These are phyloP conservation scores for Irpex lacteus DNA, from an alignment of 1,284 basidiomycete genomes.

Conservation along the genomic window DNA sequence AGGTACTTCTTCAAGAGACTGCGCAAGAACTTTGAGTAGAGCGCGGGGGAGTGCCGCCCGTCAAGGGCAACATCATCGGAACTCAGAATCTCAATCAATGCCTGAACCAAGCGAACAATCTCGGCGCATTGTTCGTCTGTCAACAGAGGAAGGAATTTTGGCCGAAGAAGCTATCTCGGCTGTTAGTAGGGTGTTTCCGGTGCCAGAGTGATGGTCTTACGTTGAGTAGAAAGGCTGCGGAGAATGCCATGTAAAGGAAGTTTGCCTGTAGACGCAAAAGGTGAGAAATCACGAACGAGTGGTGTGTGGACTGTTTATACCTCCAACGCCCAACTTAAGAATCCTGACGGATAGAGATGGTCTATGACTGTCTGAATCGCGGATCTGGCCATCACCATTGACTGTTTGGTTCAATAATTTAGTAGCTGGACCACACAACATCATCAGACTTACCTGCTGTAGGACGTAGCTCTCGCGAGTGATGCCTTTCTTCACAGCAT, in stretches of 20 bases:
- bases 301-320: constrained; percentile 29
- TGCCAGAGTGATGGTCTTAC: constrained; percentile 30
- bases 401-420: constrained; percentile 22
- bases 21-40: constrained; percentile 51
- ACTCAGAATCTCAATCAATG: constrained; percentile 43
- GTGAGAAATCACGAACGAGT: constrained; percentile 26
- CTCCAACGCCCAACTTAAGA: constrained; percentile 49
- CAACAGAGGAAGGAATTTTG: constrained; percentile 42
- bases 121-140: constrained; percentile 33
- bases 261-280: constrained; percentile 20
- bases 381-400: constrained; percentile 43
- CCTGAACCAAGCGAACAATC: constrained; percentile 41
- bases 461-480: constrained; percentile 40
- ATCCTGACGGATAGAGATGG: constrained; percentile 42
- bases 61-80: constrained; percentile 32
- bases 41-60: constrained; percentile 8
- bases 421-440: background rate
- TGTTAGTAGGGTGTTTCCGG: constrained; percentile 19
- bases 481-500: constrained; percentile 37
- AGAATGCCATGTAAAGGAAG: constrained; percentile 57
- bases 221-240: constrained; percentile 57
- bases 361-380: constrained; percentile 50
- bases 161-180: constrained; percentile 40
- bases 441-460: constrained; percentile 19
- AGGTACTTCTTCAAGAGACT: constrained; percentile 42